Conservation (phyloP, 768 basidiomycete species). For the Dioszegia aurantiaca region DNA sequence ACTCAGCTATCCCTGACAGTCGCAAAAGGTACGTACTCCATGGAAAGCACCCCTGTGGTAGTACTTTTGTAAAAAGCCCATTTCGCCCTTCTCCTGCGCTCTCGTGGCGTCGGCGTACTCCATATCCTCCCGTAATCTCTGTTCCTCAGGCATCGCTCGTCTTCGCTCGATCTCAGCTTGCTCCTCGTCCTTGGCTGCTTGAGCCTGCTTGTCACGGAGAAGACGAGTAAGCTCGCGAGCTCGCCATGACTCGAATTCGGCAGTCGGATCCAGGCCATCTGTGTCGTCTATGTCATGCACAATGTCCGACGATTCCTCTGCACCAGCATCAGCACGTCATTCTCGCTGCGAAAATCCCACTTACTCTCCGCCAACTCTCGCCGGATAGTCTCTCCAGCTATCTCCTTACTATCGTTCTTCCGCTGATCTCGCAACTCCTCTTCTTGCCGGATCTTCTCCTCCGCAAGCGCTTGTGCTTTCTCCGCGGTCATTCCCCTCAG, state of each 20-base stretch:
- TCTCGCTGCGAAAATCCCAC: slow-evolving; percentile 43
- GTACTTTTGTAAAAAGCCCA: slow-evolving; percentile 94
- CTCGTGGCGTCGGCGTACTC: slow-evolving; percentile 77
- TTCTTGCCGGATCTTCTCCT: slow-evolving; percentile 68
- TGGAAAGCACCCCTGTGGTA: slow-evolving; percentile 99
- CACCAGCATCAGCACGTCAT: neutral
- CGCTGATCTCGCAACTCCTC: slow-evolving; percentile 77
- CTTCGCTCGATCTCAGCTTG: slow-evolving; percentile 86
- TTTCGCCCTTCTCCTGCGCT: slow-evolving; percentile 75
- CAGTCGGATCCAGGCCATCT: slow-evolving; percentile 82
- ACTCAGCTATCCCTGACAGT: neutral
- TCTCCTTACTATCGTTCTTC: slow-evolving; percentile 79
- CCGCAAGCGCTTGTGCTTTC: slow-evolving; percentile 62
- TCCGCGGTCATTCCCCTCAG: slow-evolving; percentile 52
- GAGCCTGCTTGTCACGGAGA: slow-evolving; percentile 88
- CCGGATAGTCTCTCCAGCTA: slow-evolving; percentile 90
- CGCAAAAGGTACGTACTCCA: slow-evolving; percentile 62
- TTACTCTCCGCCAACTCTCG: slow-evolving; percentile 87
- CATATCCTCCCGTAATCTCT: slow-evolving; percentile 85
- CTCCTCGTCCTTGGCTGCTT: slow-evolving; percentile 74
- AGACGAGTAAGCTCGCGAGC: slow-evolving; percentile 88
- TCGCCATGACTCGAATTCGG: slow-evolving; percentile 95
- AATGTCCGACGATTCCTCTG: slow-evolving; percentile 83
- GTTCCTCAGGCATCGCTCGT: slow-evolving; percentile 87
- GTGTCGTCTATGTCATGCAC: slow-evolving; percentile 90